phyloP scores from a whole-genome alignment of 2,329 filamentous ascomycete genomes.

The Colletotrichum scovillei region DNA sequence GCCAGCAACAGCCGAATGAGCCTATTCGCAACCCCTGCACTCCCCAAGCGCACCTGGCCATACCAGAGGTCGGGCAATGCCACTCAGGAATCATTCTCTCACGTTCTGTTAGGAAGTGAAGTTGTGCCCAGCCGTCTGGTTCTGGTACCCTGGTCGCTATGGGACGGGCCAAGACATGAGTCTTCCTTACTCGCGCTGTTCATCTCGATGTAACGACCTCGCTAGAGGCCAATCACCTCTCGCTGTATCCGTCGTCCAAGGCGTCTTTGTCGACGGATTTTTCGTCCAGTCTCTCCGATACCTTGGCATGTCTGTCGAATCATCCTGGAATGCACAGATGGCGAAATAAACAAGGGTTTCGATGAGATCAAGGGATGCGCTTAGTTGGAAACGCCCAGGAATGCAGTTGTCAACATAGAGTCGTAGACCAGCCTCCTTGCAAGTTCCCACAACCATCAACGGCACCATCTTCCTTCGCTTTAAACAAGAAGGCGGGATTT shows the following conservation, averaged over 20 bases:
- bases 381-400: neutral
- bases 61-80: no score
- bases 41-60: neutral
- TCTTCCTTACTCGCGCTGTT: conserved; percentile 4
- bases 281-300: neutral
- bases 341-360: conserved; percentile 14
- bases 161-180: neutral
- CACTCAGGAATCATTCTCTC: neutral
- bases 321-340: conserved; percentile 2
- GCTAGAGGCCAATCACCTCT: conserved; percentile 7
- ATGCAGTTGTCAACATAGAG: neutral
- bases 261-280: neutral
- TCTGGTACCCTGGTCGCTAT: neutral
- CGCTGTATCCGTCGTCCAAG: no score
- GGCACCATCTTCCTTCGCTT: neutral
- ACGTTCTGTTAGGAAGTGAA: conserved; percentile 1
- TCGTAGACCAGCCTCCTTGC: neutral
- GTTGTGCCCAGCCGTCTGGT: neutral
- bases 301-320: neutral
- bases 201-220: conserved; percentile 3
- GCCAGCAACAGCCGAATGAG: conserved; percentile 15
- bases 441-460: neutral
- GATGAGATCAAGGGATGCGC: neutral
- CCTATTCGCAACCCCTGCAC: conserved; percentile 30
- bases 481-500: neutral